Evolutionary conservation across 306 rosid species (phyloP).

Genomic region (Gillenia trifoliata): DNA sequence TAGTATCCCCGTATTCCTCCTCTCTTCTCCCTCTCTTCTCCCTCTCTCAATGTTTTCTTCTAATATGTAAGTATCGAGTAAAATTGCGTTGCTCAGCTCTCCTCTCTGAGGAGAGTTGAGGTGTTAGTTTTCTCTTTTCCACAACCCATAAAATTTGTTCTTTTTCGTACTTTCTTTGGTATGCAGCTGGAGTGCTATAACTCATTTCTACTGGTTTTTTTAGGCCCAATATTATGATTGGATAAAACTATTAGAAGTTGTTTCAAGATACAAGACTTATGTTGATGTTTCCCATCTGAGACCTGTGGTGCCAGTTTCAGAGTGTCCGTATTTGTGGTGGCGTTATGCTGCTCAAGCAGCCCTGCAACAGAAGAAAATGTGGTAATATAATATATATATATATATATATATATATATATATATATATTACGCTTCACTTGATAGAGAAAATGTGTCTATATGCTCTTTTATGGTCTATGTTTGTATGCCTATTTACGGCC

Average conservation of each 20-base stretch:
- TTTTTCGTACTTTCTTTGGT: background rate
- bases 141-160: background rate
- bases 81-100: background rate
- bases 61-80: background rate
- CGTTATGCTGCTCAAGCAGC: conserved; percentile 77
- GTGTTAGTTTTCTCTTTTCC: background rate
- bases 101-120: background rate
- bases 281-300: conserved; percentile 84
- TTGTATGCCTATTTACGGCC: background rate
- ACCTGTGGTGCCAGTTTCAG: conserved; percentile 65
- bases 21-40: background rate
- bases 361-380: conserved; percentile 81
- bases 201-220: conserved; percentile 8
- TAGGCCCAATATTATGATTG: conserved; percentile 90
- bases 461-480: background rate
- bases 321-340: conserved; percentile 76
- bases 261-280: conserved; percentile 76
- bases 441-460: background rate
- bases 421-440: conserved; percentile 4
- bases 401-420: too few relatives aligned
- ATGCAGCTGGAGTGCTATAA: conserved; percentile 4
- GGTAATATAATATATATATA: conserved; percentile 43
- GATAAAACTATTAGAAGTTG: conserved; percentile 86
- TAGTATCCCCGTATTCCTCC: background rate
- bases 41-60: background rate